phyloP scores from a whole-genome alignment of 2,329 filamentous ascomycete species.

The Hansfordia pulvinata region DNA sequence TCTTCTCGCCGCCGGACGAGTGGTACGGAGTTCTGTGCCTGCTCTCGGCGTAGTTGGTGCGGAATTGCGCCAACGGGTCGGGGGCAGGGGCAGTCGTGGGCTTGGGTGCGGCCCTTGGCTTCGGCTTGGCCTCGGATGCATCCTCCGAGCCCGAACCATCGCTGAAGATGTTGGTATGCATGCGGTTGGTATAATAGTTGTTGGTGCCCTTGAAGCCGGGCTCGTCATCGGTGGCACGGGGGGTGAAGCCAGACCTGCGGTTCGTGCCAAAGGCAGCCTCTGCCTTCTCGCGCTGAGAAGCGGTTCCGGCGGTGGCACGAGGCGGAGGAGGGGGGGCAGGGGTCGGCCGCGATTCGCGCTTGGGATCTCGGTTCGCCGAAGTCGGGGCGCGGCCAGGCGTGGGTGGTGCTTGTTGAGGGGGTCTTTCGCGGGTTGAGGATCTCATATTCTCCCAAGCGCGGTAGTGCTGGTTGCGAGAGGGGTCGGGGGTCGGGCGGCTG shows the following conservation, averaged over 20 bases:
- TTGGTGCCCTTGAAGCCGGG: constrained; percentile 33
- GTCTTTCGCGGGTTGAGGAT: constrained; percentile 5
- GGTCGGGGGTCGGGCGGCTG: too few relatives aligned
- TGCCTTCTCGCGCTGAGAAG: constrained; percentile 37
- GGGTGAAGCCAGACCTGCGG: constrained; percentile 33
- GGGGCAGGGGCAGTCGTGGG: constrained; percentile 13
- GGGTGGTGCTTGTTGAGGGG: constrained; percentile 10
- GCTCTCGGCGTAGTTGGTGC: constrained; percentile 27
- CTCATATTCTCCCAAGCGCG: constrained; percentile 23
- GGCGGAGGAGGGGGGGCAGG: too few relatives aligned
- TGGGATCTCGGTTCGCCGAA: constrained; percentile 12
- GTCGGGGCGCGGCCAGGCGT: constrained; percentile 14
- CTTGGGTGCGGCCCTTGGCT: constrained; percentile 6
- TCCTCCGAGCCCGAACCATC: constrained; percentile 12
- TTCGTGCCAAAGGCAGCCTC: constrained; percentile 38
- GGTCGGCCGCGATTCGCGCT: constrained; percentile 13
- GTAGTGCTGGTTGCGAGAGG: constrained; percentile 15
- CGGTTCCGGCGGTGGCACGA: too few relatives aligned
- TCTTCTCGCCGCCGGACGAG: constrained; percentile 42
- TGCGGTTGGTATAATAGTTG: constrained; percentile 31
- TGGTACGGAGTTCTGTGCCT: constrained; percentile 45
- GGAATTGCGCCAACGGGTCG: constrained; percentile 35
- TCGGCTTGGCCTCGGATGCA: too few relatives aligned
- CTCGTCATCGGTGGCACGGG: constrained; percentile 38
- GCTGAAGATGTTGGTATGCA: constrained; percentile 14